Conservation (phyloP, 805 yeast species). For the Candida stauntonica region DNA sequence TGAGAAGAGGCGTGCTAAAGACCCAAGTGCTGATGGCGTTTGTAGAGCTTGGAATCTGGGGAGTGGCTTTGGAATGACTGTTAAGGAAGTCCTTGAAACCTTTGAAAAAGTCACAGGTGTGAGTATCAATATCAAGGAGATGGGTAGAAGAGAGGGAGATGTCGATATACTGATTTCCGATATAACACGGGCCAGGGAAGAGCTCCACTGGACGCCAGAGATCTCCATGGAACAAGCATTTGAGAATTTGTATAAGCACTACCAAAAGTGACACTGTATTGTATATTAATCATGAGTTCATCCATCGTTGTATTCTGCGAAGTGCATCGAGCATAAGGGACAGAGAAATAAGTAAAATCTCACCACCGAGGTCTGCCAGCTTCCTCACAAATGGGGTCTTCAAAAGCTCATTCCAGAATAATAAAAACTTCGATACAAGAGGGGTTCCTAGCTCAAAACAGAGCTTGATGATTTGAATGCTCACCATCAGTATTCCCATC, state of each 20-base stretch:
- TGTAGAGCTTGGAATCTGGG: conserved; percentile 82
- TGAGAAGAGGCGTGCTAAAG: conserved; percentile 20
- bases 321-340: conserved; percentile 7
- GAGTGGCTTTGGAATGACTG: conserved; percentile 77
- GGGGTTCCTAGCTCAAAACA: conserved; percentile 14
- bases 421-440: neutral
- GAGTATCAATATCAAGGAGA: conserved; percentile 60
- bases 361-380: conserved; percentile 6
- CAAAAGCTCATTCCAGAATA: conserved; percentile 4
- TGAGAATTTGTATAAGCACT: conserved; percentile 66
- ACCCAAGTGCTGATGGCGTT: conserved; percentile 35
- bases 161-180: conserved; percentile 72
- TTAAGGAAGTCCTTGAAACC: conserved; percentile 62
- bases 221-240: conserved; percentile 59
- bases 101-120: conserved; percentile 63
- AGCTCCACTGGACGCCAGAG: conserved; percentile 61
- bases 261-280: too few relatives aligned
- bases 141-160: conserved; percentile 69
- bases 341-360: conserved; percentile 11
- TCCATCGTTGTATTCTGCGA: conserved; percentile 2
- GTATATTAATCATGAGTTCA: conserved; percentile 47
- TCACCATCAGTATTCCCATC: conserved; percentile 11
- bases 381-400: conserved; percentile 5
- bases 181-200: conserved; percentile 60
- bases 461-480: conserved; percentile 10